These are phyloP conservation scores for Plantago major DNA, from an alignment of 257 asterid species.

Conservation along the genomic window DNA sequence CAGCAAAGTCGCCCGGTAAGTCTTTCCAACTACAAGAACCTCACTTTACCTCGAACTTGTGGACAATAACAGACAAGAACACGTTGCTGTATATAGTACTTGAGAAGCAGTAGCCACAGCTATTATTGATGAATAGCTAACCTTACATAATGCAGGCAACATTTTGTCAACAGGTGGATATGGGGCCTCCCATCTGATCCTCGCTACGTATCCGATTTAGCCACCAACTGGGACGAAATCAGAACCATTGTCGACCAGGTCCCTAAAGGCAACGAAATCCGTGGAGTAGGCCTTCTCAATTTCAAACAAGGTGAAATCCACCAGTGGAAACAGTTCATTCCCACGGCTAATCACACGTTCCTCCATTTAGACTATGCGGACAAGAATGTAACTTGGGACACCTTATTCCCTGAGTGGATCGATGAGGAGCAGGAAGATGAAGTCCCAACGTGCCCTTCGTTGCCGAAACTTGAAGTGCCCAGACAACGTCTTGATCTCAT, in stretches of 20 bases:
- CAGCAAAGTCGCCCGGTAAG: constrained; percentile 42
- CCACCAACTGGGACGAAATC: constrained; percentile 47
- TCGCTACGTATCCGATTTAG: constrained; percentile 52
- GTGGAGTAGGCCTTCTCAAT: constrained; percentile 58
- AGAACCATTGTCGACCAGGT: constrained; percentile 22
- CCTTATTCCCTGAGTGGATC: constrained; percentile 85
- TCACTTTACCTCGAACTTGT: too few species aligned
- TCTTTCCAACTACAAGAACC: neutral
- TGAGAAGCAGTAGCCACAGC: neutral
- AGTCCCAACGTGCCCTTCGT: constrained; percentile 67
- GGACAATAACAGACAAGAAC: neutral
- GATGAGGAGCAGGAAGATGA: constrained; percentile 81
- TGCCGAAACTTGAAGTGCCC: constrained; percentile 56
- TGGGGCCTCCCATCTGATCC: constrained; percentile 57
- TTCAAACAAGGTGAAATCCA: constrained; percentile 52
- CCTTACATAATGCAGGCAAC: constrained; percentile 56
- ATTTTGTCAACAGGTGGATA: constrained; percentile 73
- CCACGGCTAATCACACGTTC: constrained; percentile 38
- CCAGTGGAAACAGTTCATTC: constrained; percentile 47
- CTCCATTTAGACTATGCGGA: constrained; percentile 48
- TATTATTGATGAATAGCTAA: constrained; percentile 5
- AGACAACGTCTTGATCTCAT: constrained; percentile 59
- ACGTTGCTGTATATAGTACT: neutral
- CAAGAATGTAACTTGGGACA: constrained; percentile 64
- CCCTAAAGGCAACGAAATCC: constrained; percentile 21